Base-by-base conservation (phyloP, 352 stramenopile species). In the Pythium monospermum region DNA sequence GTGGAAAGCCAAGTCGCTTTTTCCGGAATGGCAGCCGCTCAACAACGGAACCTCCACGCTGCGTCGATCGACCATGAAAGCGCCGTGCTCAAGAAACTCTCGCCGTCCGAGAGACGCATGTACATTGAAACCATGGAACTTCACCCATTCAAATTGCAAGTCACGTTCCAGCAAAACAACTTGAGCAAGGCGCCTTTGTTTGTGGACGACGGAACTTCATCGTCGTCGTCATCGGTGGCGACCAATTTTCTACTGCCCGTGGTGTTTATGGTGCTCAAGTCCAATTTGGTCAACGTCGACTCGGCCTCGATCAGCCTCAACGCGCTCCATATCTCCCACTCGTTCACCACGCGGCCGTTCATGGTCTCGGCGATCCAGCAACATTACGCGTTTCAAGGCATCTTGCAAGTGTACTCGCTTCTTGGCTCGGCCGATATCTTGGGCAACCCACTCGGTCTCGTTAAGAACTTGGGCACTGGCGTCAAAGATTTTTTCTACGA, bases 401-500 rank as follows among this genome's bases (percentile, higher is more conserved):
- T 91, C 43, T 64, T 83, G 11, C 79, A 95, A 51, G 73, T 94
- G 18, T 95, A 95, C 37, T 85, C 81, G 1, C 61, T 90, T 1
- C 46, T 87, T 22, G 76, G 73, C 2, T 73, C 78, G 6, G 76
- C 75, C 0, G 87, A 96, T 52, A 83, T 97, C 33, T 64, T 97
- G 1, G 88, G 88, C 6, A 96, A 97, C 33, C 88, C 88, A n/a
- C 72, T 96, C 2, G 86, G 87, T 0, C 66, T 97, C 6, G 77
- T 97, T 16, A 88, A 71, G 13, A 95, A 96, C 44, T 57, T 97
- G 3, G 88, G 86, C 13, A 82, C 76, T 0, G 88, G 88, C 1
- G 78, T 97, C 0, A 93, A 91, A 25, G 88, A 96, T 25, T 93
- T 97, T 31, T 96, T 97, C 60, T 96, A 96, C 50, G 85, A 96